Evolutionary conservation across 495 filamentous ascomycete species (phyloP).

Genomic region (Neurospora pannonica): DNA sequence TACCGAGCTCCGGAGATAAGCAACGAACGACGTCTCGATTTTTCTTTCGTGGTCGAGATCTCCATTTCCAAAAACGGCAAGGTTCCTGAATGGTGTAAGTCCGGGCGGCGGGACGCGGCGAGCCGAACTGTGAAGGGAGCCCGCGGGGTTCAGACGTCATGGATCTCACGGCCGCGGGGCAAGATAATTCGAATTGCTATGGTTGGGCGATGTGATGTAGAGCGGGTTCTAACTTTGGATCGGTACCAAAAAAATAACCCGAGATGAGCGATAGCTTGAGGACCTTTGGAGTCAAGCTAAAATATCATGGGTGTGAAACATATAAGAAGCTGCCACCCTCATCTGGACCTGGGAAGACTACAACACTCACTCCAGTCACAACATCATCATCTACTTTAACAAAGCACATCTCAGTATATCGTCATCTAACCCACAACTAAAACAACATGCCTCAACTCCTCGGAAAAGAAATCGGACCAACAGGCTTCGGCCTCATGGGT

Average conservation of each 20-base stretch:
- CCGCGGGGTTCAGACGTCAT: background rate
- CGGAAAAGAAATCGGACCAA: conserved; percentile 44
- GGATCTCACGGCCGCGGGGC: background rate
- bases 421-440: background rate
- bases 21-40: background rate
- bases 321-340: background rate
- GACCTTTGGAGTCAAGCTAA: background rate
- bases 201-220: background rate
- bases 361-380: background rate
- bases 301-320: background rate
- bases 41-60: background rate
- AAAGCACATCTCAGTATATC: background rate
- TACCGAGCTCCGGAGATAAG: background rate
- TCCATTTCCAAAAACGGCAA: background rate
- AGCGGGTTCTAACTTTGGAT: background rate
- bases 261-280: background rate
- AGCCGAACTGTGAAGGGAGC: background rate
- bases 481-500: conserved; percentile 52
- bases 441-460: conserved; percentile 39
- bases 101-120: background rate
- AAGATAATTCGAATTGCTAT: background rate
- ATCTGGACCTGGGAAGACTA: background rate
- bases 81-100: background rate
- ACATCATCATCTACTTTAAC: background rate
- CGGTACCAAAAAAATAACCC: background rate